These are phyloP conservation scores for Tympanopsis confertula DNA, from an alignment of 2,329 filamentous ascomycete species.

Conservation along the genomic window DNA sequence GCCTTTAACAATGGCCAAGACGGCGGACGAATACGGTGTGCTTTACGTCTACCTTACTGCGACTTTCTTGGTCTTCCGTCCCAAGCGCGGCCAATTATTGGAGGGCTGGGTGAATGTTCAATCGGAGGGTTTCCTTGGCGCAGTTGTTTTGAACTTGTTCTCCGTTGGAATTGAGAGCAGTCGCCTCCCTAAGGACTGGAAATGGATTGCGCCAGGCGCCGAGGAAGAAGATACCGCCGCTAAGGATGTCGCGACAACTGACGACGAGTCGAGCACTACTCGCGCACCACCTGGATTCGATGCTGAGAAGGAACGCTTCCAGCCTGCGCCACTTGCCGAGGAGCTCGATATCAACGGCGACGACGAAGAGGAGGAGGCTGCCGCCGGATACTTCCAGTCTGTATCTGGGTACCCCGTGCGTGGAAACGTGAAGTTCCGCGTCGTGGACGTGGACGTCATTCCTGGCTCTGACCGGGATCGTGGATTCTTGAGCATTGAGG, in stretches of 20 bases:
- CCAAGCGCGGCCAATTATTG: not conserved
- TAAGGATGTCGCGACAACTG: not conserved
- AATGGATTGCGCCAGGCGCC: not conserved
- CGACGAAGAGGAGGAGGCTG: not conserved
- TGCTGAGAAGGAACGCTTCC: slow-evolving; percentile 23
- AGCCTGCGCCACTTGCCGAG: slow-evolving; percentile 2
- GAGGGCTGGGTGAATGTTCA: slow-evolving; percentile 1
- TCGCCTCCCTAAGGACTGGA: not conserved
- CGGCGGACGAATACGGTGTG: slow-evolving; percentile 7
- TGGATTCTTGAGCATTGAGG: slow-evolving; percentile 1
- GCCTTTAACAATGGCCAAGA: slow-evolving; percentile 24
- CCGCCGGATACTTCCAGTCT: slow-evolving; percentile 1
- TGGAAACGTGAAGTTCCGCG: not conserved
- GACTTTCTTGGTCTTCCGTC: not conserved
- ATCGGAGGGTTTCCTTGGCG: not conserved
- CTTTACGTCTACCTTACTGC: slow-evolving; percentile 1
- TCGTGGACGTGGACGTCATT: slow-evolving; percentile 15
- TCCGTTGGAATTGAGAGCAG: not conserved
- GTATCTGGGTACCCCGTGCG: not conserved
- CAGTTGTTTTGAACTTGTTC: not conserved
- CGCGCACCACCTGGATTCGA: slow-evolving; percentile 17
- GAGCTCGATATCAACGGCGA: not conserved
- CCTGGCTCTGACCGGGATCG: not conserved
- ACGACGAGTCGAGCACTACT: not conserved
- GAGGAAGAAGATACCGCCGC: not conserved